Evolutionary conservation across 495 filamentous ascomycete genomes (phyloP), one percentile per base, ranked within the genome.

Genomic region (Evernia prunastri): DNA sequence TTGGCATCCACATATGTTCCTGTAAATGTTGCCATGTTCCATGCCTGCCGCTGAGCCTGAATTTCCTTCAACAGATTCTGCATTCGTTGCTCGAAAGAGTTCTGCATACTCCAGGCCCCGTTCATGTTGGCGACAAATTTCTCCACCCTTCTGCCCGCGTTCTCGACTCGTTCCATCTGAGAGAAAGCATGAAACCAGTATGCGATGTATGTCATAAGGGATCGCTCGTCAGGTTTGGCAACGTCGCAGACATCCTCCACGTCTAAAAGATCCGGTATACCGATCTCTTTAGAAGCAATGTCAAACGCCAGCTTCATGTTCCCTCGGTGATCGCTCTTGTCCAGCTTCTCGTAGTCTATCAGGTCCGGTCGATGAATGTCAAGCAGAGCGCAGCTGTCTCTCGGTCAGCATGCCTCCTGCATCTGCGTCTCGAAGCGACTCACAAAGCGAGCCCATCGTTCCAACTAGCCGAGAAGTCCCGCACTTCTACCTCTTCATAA

Each of bases 101-200:
- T 94, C 75, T 98, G 91, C 94, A 98, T 98, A 71, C 95, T 92
- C 94, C 95, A 97, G 5, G 94, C 92, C n/a, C 93, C 94, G 67
- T 96, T 91, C 94, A 97, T 97, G 71, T 94, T 96, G 71, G 89
- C 90, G 54, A 97, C 89, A 69, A 98, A 98, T 78, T 98, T 98
- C 79, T 98, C 94, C 4, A 98, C 94, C 63, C 94, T 84, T 61
- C 94, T 84, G 4, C 94, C 94, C 3, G 95, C 95, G 72, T 97
- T 98, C 72, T 98, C 94, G 17, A 98, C 95, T 66, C 91, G 84
- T 75, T 98, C 94, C 84, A 98, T 90, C 71, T 97, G 92, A 29
- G 92, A 96, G 71, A 98, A 98, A 63, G 94, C 95, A 70, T 98
- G 94, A 82, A 97, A 98, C 94, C 95, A 98, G 75, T 97, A 97